Evolutionary conservation across 202 grass and related monocot species (phyloP).

Genomic region (Alloteropsis angusta): DNA sequence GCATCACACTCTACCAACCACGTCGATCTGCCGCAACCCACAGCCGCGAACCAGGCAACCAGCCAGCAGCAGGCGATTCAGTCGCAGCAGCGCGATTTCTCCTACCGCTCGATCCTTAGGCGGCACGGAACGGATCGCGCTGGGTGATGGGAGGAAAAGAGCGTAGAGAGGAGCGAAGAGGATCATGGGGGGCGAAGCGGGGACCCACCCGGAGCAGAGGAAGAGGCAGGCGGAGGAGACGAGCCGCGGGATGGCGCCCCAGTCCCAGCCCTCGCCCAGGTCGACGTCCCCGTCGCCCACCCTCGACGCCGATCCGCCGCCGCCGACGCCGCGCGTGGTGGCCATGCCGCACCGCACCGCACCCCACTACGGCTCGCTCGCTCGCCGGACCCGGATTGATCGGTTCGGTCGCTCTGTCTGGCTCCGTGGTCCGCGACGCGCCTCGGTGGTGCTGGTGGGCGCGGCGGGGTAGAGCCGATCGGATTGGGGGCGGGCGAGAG

Average conservation of each 20-base stretch:
- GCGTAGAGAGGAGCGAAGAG: not conserved
- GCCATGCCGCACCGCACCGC: conserved; percentile 12
- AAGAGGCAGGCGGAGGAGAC: conserved; percentile 49
- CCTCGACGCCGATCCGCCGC: conserved; percentile 42
- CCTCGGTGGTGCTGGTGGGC: not conserved
- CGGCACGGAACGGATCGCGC: not conserved
- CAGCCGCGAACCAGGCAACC: not conserved
- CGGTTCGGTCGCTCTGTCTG: not conserved
- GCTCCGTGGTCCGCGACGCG: not conserved
- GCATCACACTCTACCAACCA: not conserved
- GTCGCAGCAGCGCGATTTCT: not conserved
- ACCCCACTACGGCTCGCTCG: not conserved
- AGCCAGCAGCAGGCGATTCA: not conserved
- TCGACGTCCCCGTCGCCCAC: conserved; percentile 37
- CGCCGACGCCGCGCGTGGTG: not conserved
- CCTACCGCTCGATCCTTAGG: not conserved
- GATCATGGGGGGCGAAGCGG: not conserved
- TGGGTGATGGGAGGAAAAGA: not conserved
- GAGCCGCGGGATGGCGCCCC: conserved; percentile 35
- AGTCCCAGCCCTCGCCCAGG: conserved; percentile 33
- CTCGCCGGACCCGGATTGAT: not conserved
- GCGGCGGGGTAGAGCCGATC: not conserved
- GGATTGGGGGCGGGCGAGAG: not conserved
- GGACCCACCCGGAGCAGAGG: conserved; percentile 47
- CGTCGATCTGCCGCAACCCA: not conserved